Evolutionary conservation across 192 early-diverging fungal genomes (phyloP).

Genomic region (Podila minutissima): DNA sequence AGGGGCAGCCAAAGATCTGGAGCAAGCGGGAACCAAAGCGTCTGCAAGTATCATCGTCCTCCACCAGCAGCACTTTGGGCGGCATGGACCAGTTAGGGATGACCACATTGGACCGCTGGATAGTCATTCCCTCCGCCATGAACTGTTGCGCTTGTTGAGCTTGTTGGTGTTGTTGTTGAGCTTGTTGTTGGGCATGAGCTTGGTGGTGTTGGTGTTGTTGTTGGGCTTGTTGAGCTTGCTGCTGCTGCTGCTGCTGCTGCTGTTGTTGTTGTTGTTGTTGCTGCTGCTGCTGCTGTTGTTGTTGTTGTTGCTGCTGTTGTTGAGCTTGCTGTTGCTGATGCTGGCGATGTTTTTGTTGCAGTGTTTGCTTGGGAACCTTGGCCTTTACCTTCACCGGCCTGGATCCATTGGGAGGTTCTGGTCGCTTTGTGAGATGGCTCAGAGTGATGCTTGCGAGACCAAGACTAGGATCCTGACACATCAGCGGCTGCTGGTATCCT

Average conservation of each 20-base stretch:
- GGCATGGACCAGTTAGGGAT: slow-evolving; percentile 59
- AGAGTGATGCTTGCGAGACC: slow-evolving; percentile 25
- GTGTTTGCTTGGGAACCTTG: neutral
- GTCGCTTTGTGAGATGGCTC: slow-evolving; percentile 30
- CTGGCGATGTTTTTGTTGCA: neutral
- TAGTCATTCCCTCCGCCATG: slow-evolving; percentile 6
- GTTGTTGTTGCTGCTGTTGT: slow-evolving; percentile 1
- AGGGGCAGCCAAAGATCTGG: slow-evolving; percentile 71
- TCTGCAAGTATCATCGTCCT: slow-evolving; percentile 74
- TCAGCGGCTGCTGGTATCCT: slow-evolving; percentile 24
- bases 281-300: neutral
- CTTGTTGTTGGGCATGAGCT: slow-evolving; percentile 20
- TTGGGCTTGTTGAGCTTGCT: slow-evolving; percentile 10
- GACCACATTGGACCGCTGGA: slow-evolving; percentile 37
- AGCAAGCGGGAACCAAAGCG: slow-evolving; percentile 62
- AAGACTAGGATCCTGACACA: slow-evolving; percentile 43
- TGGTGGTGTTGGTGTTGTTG: slow-evolving; percentile 22
- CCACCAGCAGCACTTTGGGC: slow-evolving; percentile 72
- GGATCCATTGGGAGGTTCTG: neutral
- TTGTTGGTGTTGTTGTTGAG: slow-evolving; percentile 17
- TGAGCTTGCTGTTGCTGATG: slow-evolving; percentile 11
- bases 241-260: slow-evolving; percentile 20
- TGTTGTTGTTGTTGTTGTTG: neutral
- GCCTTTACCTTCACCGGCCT: neutral
- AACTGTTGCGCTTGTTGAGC: slow-evolving; percentile 12